Evolutionary conservation across 176 grass and related monocot species (phyloP).

Genomic region (Lolium rigidum): DNA sequence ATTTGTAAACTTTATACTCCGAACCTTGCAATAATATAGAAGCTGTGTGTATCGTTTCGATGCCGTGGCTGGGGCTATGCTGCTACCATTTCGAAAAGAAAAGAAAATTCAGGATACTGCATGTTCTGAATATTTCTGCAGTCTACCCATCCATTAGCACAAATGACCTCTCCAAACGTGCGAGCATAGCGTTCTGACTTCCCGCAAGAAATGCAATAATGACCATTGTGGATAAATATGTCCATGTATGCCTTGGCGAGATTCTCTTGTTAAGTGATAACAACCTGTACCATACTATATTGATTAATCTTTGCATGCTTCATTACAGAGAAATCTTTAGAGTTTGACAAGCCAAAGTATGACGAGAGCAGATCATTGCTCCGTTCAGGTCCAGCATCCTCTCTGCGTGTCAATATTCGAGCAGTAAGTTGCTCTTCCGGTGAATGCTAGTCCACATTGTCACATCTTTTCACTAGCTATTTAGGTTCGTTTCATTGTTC

Average conservation of each 20-base stretch:
- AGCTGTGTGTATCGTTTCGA: no score
- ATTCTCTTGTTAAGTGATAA: neutral
- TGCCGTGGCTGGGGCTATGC: no score
- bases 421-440: constrained; percentile 60
- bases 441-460: neutral
- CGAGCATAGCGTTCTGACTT: neutral
- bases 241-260: neutral
- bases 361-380: constrained; percentile 79
- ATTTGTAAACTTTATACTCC: no score
- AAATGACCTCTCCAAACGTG: neutral
- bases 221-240: neutral
- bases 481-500: neutral
- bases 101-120: neutral
- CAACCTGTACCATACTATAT: neutral
- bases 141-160: neutral
- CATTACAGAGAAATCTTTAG: constrained; percentile 75
- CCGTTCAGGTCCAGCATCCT: constrained; percentile 78
- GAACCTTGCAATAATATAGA: no score
- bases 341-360: constrained; percentile 70
- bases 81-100: no score
- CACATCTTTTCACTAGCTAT: neutral
- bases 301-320: constrained; percentile 15
- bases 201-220: neutral
- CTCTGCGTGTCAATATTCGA: constrained; percentile 83
- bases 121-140: neutral